Percentiles rank a stretch among this genome's conserved stretches.
These are phyloP conservation scores for Apiotrichum siamense DNA, from an alignment of 1,284 basidiomycete genomes.

Conservation along the genomic window DNA sequence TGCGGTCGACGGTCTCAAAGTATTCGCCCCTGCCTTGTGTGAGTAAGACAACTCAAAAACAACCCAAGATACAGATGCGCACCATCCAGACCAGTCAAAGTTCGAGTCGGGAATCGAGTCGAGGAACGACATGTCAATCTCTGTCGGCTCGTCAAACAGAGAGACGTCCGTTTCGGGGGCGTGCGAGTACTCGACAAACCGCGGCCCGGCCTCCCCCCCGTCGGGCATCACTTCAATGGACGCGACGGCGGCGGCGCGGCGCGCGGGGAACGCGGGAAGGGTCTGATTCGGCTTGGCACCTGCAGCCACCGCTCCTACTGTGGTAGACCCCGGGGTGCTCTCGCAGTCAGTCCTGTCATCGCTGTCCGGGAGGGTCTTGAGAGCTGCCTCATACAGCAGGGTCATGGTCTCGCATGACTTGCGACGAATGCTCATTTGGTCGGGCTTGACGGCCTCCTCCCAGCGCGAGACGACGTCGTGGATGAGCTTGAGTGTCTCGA, in stretches of 20 bases:
- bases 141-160: slow-evolving; percentile 9
- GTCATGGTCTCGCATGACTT: slow-evolving; percentile 77
- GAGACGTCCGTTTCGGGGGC: slow-evolving; percentile 3
- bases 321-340: slow-evolving; percentile 55
- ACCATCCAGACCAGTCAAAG: slow-evolving; percentile 65
- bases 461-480: slow-evolving; percentile 75
- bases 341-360: slow-evolving; percentile 30
- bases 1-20: slow-evolving; percentile 18
- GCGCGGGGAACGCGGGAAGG: slow-evolving; percentile 7
- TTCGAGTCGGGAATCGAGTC: slow-evolving; percentile 75
- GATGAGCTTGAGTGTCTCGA: slow-evolving; percentile 66
- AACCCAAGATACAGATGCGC: background rate
- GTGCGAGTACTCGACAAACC: slow-evolving; percentile 7
- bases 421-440: slow-evolving; percentile 84
- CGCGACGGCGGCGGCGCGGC: slow-evolving; percentile 1
- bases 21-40: slow-evolving; percentile 11
- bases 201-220: slow-evolving; percentile 6
- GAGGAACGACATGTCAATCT: slow-evolving; percentile 62
- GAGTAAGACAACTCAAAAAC: no score
- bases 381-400: slow-evolving; percentile 83
- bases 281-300: slow-evolving; percentile 1
- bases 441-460: slow-evolving; percentile 59
- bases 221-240: slow-evolving; percentile 3
- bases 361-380: slow-evolving; percentile 53
- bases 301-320: slow-evolving; percentile 32